Conservation (phyloP, 495 filamentous ascomycete species). For the Aspergillus mulundensis region DNA sequence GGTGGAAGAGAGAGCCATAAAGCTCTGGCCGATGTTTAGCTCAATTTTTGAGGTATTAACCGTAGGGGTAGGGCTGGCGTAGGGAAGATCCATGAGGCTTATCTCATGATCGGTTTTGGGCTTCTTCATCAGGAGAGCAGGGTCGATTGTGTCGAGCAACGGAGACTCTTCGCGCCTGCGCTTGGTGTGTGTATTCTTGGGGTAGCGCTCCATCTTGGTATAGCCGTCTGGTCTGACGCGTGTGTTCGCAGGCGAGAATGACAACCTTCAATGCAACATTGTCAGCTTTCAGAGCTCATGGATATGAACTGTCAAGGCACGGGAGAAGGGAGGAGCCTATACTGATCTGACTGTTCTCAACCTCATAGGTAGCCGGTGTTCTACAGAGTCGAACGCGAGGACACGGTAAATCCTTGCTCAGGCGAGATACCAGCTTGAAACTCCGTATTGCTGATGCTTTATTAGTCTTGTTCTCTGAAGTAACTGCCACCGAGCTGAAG, state of each 20-base stretch:
- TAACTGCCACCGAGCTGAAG: too few species aligned
- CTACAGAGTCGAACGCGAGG: too few species aligned
- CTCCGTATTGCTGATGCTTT: too few species aligned
- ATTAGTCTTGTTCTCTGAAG: too few species aligned
- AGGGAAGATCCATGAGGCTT: background rate
- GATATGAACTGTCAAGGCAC: background rate
- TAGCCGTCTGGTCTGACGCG: background rate
- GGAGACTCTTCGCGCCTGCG: too few species aligned
- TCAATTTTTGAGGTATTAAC: background rate
- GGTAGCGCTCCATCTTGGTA: background rate
- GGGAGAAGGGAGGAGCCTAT: background rate
- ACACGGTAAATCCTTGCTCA: too few species aligned
- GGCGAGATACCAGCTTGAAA: too few species aligned
- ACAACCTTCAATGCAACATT: background rate
- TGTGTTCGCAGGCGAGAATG: background rate
- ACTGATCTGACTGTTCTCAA: too few species aligned
- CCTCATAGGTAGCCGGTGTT: too few species aligned
- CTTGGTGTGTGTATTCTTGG: background rate
- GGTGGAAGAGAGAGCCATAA: too few species aligned
- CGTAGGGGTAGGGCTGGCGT: background rate
- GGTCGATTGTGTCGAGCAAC: background rate
- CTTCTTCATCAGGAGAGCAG: background rate
- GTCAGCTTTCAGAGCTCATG: background rate
- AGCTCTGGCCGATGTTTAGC: too few species aligned
- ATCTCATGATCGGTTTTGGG: background rate